Evolutionary conservation across 2,329 filamentous ascomycete species (phyloP).

Genomic region (Penicillium sp.): DNA sequence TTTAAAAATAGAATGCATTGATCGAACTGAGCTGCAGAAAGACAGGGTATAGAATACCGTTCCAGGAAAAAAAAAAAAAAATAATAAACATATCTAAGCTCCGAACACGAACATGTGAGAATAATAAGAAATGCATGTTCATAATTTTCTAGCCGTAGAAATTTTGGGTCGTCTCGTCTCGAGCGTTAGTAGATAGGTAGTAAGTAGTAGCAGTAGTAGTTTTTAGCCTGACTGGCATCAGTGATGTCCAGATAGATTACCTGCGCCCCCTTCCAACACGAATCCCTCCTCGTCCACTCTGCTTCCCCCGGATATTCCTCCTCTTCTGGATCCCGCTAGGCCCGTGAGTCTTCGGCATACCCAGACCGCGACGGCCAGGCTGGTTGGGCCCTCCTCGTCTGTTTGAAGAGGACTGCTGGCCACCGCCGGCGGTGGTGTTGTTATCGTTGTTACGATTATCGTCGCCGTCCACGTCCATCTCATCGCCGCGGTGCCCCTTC

Average conservation of each 20-base stretch:
- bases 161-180: slow-evolving; percentile 5
- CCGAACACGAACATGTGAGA: background rate
- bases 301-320: slow-evolving; percentile 17
- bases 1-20: background rate
- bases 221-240: background rate
- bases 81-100: slow-evolving; percentile 14
- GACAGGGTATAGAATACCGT: background rate
- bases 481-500: slow-evolving; percentile 43
- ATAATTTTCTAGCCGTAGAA: slow-evolving; percentile 12
- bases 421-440: background rate
- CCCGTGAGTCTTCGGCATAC: slow-evolving; percentile 34
- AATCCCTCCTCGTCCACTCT: slow-evolving; percentile 25
- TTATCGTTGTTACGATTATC: slow-evolving; percentile 28
- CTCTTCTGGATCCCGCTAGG: slow-evolving; percentile 33
- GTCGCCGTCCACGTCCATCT: slow-evolving; percentile 48
- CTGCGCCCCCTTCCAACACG: slow-evolving; percentile 19
- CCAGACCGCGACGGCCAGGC: slow-evolving; percentile 31
- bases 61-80: slow-evolving; percentile 11
- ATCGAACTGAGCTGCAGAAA: background rate
- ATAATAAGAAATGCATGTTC: slow-evolving; percentile 6
- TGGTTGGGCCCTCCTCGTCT: slow-evolving; percentile 13
- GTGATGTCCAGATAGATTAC: slow-evolving; percentile 4
- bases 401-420: slow-evolving; percentile 13
- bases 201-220: background rate
- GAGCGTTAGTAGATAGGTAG: background rate